Conservation (phyloP, 192 early-diverging fungal species). For the Haplosporangium gracile region DNA sequence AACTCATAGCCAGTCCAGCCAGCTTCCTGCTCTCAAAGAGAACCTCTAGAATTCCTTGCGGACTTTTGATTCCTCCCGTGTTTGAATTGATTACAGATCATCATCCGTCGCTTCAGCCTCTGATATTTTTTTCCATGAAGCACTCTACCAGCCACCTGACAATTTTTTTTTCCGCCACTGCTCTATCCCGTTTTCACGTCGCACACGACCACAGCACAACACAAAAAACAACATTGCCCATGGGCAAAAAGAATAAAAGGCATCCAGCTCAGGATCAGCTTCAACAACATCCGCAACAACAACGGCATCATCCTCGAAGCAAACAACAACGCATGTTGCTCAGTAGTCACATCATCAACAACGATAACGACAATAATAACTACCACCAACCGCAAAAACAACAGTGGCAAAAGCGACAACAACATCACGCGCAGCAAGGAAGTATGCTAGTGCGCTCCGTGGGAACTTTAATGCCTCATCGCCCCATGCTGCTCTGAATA, state of each 20-base stretch:
- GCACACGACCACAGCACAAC: too few species aligned
- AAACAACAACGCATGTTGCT: neutral
- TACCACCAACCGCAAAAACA: neutral
- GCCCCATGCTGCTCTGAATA: neutral
- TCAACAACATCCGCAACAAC: neutral
- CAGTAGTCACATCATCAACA: neutral
- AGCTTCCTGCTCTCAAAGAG: neutral
- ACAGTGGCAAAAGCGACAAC: neutral
- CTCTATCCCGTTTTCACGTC: too few species aligned
- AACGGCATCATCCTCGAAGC: neutral
- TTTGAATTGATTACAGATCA: too few species aligned
- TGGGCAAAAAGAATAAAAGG: neutral
- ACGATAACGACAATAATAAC: neutral
- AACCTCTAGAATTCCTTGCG: too few species aligned
- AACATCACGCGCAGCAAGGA: neutral
- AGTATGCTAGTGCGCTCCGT: neutral
- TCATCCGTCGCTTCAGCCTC: too few species aligned
- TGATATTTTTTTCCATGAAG: too few species aligned
- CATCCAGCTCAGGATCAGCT: neutral
- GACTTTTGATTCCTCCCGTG: too few species aligned
- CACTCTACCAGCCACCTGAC: too few species aligned
- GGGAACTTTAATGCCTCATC: neutral
- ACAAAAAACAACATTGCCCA: neutral
- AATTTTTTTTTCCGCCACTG: too few species aligned
- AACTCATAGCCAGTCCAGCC: neutral